A percentile compares a stretch with the other conserved stretches of the same genome.
These are phyloP conservation scores for Dioscorea zingiberensis DNA, from an alignment of 106 monocot species.

Conservation along the genomic window DNA sequence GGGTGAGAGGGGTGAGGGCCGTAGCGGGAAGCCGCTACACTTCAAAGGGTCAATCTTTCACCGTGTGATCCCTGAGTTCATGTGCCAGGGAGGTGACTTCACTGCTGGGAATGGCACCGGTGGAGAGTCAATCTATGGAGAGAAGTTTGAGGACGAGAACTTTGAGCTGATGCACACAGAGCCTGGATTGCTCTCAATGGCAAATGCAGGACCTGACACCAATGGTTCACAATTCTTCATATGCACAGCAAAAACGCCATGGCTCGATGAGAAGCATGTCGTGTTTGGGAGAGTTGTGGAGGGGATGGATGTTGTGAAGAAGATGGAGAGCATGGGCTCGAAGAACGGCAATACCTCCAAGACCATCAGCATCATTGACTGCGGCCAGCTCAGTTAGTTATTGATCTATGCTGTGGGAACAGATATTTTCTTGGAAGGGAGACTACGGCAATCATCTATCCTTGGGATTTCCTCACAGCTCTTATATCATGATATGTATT, in stretches of 20 bases:
- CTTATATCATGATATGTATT: too few relatives aligned
- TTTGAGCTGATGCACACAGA: constrained; percentile 57
- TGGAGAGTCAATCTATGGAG: constrained; percentile 78
- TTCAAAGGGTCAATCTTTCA: constrained; percentile 73
- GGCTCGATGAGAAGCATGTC: constrained; percentile 79
- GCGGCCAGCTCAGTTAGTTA: constrained; percentile 28
- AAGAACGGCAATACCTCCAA: constrained; percentile 30
- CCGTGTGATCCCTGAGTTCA: constrained; percentile 82
- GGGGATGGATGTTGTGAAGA: constrained; percentile 48
- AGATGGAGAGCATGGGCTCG: constrained; percentile 45
- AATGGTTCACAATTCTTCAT: constrained; percentile 93
- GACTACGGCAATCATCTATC: too few relatives aligned
- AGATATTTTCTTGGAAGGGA: too few relatives aligned
- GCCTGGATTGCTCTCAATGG: constrained; percentile 74
- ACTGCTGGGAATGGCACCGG: constrained; percentile 85
- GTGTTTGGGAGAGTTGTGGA: constrained; percentile 68
- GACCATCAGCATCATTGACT: constrained; percentile 37
- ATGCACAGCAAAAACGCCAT: constrained; percentile 46
- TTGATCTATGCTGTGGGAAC: too few relatives aligned
- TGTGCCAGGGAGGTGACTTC: constrained; percentile 96
- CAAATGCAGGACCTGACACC: constrained; percentile 66
- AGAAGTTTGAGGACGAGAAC: constrained; percentile 72
- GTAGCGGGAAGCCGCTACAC: constrained; percentile 73
- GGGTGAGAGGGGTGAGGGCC: constrained; percentile 67
- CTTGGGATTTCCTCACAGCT: too few relatives aligned